These are phyloP conservation scores for Dalbergia cochinchinensis DNA, from an alignment of 306 rosid species.

Conservation along the genomic window DNA sequence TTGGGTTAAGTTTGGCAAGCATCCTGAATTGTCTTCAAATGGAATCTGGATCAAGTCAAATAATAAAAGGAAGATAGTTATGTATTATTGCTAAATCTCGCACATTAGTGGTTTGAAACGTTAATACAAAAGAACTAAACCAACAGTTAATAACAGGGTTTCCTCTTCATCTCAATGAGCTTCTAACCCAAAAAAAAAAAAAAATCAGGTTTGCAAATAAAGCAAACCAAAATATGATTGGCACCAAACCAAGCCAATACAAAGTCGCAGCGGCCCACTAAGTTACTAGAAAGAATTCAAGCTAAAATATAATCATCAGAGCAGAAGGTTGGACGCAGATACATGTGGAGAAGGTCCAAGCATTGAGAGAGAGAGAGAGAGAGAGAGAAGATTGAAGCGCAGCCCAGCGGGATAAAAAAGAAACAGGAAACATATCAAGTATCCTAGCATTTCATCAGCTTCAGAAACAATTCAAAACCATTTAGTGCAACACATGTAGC, in stretches of 20 bases:
- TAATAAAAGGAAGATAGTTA: constrained; percentile 41
- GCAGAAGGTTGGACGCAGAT: constrained; percentile 17
- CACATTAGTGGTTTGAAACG: constrained; percentile 10
- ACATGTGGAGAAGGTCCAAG: constrained; percentile 26
- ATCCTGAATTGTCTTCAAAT: constrained; percentile 60
- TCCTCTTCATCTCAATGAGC: not conserved
- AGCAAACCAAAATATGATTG: constrained; percentile 39
- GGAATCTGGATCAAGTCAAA: constrained; percentile 60
- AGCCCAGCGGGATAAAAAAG: not conserved
- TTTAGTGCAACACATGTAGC: constrained; percentile 12
- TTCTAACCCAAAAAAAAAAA: not conserved
- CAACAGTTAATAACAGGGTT: not conserved
- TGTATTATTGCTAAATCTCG: constrained; percentile 21
- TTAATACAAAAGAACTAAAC: constrained; percentile 6
- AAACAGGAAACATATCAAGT: not conserved
- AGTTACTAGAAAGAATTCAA: constrained; percentile 20
- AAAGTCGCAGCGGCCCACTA: not conserved
- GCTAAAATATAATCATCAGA: constrained; percentile 26
- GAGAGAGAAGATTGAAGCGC: too few relatives aligned
- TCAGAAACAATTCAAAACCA: constrained; percentile 30
- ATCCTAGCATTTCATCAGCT: constrained; percentile 28
- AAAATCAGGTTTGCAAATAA: constrained; percentile 28
- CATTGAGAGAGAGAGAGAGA: not conserved
- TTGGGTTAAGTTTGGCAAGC: constrained; percentile 58
- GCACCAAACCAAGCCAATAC: constrained; percentile 28